Percentiles rank a stretch among this genome's conserved stretches.
phyloP scores from a whole-genome alignment of 441 rosid genomes.

The Hura crepitans region DNA sequence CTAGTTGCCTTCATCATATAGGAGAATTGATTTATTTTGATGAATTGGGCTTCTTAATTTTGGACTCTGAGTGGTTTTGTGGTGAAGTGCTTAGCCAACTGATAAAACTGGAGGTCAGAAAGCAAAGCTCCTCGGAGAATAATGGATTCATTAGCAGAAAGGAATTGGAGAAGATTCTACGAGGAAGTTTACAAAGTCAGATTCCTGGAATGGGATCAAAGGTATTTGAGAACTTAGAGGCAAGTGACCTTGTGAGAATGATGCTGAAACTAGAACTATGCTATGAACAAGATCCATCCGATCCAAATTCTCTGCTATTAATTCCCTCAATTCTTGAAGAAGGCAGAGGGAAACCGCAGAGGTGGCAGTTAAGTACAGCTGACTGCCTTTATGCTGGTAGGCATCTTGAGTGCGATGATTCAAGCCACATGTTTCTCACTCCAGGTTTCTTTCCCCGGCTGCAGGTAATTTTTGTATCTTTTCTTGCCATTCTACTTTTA shows the following conservation, averaged over 20 bases:
- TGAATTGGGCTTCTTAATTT: slow-evolving; percentile 60
- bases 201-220: slow-evolving; percentile 87
- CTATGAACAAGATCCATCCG: slow-evolving; percentile 71
- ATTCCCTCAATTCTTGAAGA: slow-evolving; percentile 90
- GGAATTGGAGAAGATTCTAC: slow-evolving; percentile 72
- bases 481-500: neutral
- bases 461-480: slow-evolving; percentile 46
- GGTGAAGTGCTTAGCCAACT: slow-evolving; percentile 79
- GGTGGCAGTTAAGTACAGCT: slow-evolving; percentile 57
- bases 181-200: slow-evolving; percentile 67
- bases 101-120: slow-evolving; percentile 57
- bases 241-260: slow-evolving; percentile 59
- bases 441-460: slow-evolving; percentile 90
- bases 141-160: slow-evolving; percentile 65
- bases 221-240: slow-evolving; percentile 72
- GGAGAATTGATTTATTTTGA: slow-evolving; percentile 84
- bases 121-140: slow-evolving; percentile 49
- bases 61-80: slow-evolving; percentile 89
- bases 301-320: slow-evolving; percentile 59
- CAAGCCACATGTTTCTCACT: slow-evolving; percentile 83
- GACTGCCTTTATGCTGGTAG: slow-evolving; percentile 69
- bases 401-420: slow-evolving; percentile 89
- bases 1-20: slow-evolving; percentile 80
- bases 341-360: slow-evolving; percentile 80
- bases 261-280: slow-evolving; percentile 88